These are phyloP conservation scores for Cadophora malorum DNA, from an alignment of 2,329 filamentous ascomycete genomes.

Conservation along the genomic window DNA sequence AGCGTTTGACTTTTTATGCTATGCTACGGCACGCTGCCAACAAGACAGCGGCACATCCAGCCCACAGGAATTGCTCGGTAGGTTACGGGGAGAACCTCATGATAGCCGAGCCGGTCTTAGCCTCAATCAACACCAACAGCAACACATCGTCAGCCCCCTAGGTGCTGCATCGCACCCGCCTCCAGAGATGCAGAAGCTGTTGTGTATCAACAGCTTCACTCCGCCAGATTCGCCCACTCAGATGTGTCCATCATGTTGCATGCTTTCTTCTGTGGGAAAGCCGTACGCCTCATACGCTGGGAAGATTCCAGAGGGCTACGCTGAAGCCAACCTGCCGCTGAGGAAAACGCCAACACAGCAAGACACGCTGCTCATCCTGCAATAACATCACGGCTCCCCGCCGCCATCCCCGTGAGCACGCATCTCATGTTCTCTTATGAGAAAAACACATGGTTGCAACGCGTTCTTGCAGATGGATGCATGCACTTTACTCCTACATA, in stretches of 20 bases:
- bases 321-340: neutral
- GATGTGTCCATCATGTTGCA: neutral
- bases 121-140: neutral
- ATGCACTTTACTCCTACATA: constrained; percentile 8
- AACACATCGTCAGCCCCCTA: neutral
- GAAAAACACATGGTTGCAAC: constrained; percentile 14
- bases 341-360: constrained; percentile 7
- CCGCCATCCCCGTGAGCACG: neutral
- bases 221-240: neutral
- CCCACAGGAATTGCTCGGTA: neutral
- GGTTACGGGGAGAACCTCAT: neutral
- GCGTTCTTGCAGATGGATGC: constrained; percentile 6
- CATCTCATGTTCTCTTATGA: neutral
- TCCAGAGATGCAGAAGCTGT: neutral
- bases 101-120: constrained; percentile 12
- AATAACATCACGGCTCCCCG: neutral
- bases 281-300: constrained; percentile 1
- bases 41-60: constrained; percentile 12
- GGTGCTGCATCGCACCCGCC: neutral
- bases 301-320: neutral
- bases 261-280: neutral
- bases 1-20: neutral
- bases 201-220: neutral
- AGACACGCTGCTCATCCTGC: constrained; percentile 1
- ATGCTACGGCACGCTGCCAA: neutral